Evolutionary conservation across 192 early-diverging fungal species (phyloP), one percentile per base, ranked within the genome.

Genomic region (Linnemannia elongata): DNA sequence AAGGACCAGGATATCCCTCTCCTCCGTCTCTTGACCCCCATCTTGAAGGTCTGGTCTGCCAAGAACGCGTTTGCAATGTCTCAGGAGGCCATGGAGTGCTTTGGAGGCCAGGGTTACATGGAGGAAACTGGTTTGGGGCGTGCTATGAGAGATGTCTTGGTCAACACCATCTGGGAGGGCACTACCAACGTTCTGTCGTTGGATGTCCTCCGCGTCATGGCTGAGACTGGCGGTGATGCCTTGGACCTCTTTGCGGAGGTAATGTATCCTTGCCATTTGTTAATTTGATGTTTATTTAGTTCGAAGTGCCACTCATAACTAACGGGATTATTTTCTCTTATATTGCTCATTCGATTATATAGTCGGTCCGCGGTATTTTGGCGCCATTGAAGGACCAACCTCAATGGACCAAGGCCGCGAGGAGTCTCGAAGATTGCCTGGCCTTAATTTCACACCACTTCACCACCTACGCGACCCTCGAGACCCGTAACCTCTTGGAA

Each of bases 121-220:
- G 95, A 96, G 69, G 94, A 95, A 60, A 89, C 89, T 6, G 94
- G 94, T 22, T 85, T 95, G 54, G 92, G 89, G 3, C 85, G 90
- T 44, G 87, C 89, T 3, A 79, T 94, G 72, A 88, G 93, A 30
- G 93, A 96, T 77, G 79, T 93, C 3, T 80, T 89, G 60, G 94
- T 96, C 30, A 93, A 93, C 76, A 86, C 90, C 15, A 95, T 96
- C 45, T 96, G 95, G 95, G 95, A 96, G 73, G 95, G 95, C 24
- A 95, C 95, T 0, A 92, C 94, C 0, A 95, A 95, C 74, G 91
- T 96, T 7, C 84, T 94, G 27, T 89, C 93, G 1, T 80, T 93
- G 79, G 95, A 96, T 86, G 91, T 93, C 33, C 72, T 91, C 54
- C 89, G 93, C 27, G 92, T 94, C 6, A 80, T 93, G 41, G 83